Evolutionary conservation across 2,329 filamentous ascomycete species (phyloP), one percentile per base, ranked within the genome.

Genomic region (Xylariaceae sp.): DNA sequence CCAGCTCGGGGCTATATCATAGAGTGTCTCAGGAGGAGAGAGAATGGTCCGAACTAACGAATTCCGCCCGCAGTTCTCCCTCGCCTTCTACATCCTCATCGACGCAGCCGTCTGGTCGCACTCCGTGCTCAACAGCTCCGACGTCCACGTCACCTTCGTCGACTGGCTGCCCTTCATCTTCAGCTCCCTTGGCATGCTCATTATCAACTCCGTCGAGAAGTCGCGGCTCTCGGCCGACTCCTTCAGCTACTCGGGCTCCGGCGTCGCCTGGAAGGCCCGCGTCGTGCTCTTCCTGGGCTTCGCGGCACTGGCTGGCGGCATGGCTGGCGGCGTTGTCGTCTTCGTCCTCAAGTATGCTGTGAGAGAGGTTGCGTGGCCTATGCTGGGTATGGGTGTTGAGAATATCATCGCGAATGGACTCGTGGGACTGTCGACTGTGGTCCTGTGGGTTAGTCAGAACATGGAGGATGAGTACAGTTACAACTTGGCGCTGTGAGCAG

Each of bases 381-480:
- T 82, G 68, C 73, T 87, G 67, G 76, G 78, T 62, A 87, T 88
- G 84, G 84, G 85, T 15, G 77, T 86, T 58, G 82, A 86, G 75
- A 87, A 87, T 63, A 77, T 88, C n/a, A 76, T 87, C 41, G 82
- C 83, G 63, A 88, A 88, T 73, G 83, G 76, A 30, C 75, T 86
- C 41, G 84, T 88, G 57, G 84, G 84, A 56, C 71, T 85, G 57
- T 85, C 83, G 73, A 82, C 82, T 18, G 84, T 86, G 52, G 81
- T 87, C 61, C 78, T 88, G 48, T 88, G 85, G 85, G 74, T 88
- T 57, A 85, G 82, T 74, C 85, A 88, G 78, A 88, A 88, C 68
- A 87, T 88, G 82, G 85, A 88, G 76, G 85, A 88, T 68, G 85
- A 88, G 73, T 88, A 88, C 67, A 81, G 84, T 51, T 88, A 88